Conservation (phyloP, 371 early-diverging fungal species). For the Haplosporangium sp. region DNA sequence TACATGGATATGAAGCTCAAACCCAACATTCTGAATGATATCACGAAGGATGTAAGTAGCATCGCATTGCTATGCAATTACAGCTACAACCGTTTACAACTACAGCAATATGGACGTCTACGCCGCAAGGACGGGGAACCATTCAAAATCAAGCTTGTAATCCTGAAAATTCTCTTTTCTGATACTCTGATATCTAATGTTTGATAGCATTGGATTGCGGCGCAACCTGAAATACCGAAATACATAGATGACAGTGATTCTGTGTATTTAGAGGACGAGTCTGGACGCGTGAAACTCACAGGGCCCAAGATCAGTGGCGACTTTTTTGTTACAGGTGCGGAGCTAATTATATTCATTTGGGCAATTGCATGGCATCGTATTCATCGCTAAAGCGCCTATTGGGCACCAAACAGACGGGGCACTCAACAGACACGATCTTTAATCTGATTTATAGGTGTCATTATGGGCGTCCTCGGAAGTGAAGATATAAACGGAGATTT, state of each 20-base stretch:
- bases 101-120: too few relatives aligned
- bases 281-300: constrained; percentile 80
- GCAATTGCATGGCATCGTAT: background rate
- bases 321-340: constrained; percentile 73
- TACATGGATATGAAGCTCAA: constrained; percentile 87
- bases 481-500: constrained; percentile 81
- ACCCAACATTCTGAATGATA: constrained; percentile 88
- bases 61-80: too few relatives aligned
- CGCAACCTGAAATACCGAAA: constrained; percentile 71
- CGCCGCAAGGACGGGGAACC: too few relatives aligned
- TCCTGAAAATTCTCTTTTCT: background rate
- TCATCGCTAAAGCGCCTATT: too few relatives aligned
- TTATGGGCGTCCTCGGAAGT: constrained; percentile 82
- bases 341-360: background rate
- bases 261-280: constrained; percentile 91
- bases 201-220: constrained; percentile 79
- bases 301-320: constrained; percentile 63
- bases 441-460: constrained; percentile 62
- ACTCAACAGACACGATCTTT: background rate
- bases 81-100: too few relatives aligned
- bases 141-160: background rate
- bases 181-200: constrained; percentile 56
- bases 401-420: too few relatives aligned
- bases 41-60: constrained; percentile 76
- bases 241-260: constrained; percentile 73